Base-by-base conservation (phyloP, 2,329 filamentous ascomycete species). In the Paradendryphiella salina region DNA sequence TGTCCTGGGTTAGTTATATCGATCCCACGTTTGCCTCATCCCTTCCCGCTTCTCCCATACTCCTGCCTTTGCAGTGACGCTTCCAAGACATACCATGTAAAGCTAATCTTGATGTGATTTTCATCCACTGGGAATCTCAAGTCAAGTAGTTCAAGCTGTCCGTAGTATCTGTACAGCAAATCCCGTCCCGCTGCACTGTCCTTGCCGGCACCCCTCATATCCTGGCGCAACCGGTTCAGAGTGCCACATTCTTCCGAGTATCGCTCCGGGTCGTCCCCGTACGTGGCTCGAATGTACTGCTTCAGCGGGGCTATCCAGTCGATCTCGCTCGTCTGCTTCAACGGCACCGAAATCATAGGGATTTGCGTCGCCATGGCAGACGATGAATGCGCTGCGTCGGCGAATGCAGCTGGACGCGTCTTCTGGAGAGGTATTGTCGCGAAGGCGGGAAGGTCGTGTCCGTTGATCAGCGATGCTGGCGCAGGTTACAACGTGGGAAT, bases 101-200 rank as follows among this genome's bases (percentile, higher is more conserved):
- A 99, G 6, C 89, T 90, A 67, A 99, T 96, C 78, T 97, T 97
- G 78, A 99, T 97, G 71, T 99, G 93, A 69, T 96, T 94, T 78
- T 99, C 94, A 65, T 99, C 94, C 37, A 99, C 91, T 0, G 95
- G 95, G 70, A 99, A 99, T 54, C 94, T 83, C 66, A 99, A 77
- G 73, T 99, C 94, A 56, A 99, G 79, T 44, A 99, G 80, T 77
- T 99, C 94, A 52, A 99, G 83, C 77, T 99, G 94, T 33, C 93
- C 94, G 72, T 99, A 99, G 76, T 99, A 99, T 71, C 94, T 84
- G 74, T 99, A 99, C 42, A 99, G 79, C 69, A 99, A 81, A 73
- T 99, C 94, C 67, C 94, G 81, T 39, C 94, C 94, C 5, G 92
- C 89, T 17, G 90, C 94, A 75, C 91, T 97, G 72, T 99, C 94